These are phyloP conservation scores for Phytophthora chlamydospora DNA, from an alignment of 352 stramenopile species.

Conservation along the genomic window DNA sequence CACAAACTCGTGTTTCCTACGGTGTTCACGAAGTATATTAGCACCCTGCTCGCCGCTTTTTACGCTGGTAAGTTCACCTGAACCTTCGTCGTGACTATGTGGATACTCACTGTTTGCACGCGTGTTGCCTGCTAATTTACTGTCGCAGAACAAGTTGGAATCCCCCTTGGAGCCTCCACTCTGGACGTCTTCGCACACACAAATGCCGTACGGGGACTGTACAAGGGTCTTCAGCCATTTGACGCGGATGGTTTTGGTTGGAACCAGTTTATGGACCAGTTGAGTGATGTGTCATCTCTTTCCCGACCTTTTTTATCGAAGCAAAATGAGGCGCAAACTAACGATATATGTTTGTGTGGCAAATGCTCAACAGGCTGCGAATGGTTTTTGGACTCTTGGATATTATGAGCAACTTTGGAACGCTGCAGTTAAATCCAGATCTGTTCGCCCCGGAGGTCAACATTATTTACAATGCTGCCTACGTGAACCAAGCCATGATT, in stretches of 20 bases:
- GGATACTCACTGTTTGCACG: not conserved
- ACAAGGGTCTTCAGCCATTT: slow-evolving; percentile 75
- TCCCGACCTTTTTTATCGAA: not conserved
- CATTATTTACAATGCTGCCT: slow-evolving; percentile 75
- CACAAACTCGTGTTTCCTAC: slow-evolving; percentile 72
- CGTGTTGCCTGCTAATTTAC: not conserved
- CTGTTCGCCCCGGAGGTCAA: slow-evolving; percentile 75
- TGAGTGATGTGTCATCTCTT: slow-evolving; percentile 24
- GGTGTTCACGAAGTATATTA: slow-evolving; percentile 81
- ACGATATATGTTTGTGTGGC: slow-evolving; percentile 4
- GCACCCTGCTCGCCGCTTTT: slow-evolving; percentile 69
- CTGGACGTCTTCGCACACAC: slow-evolving; percentile 81
- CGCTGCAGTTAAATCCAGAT: slow-evolving; percentile 68
- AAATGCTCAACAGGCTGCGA: slow-evolving; percentile 54
- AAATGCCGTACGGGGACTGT: slow-evolving; percentile 63
- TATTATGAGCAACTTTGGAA: slow-evolving; percentile 80
- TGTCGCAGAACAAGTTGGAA: slow-evolving; percentile 67
- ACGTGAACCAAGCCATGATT: slow-evolving; percentile 81
- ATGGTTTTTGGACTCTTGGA: slow-evolving; percentile 85
- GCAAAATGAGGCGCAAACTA: not conserved
- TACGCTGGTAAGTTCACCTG: slow-evolving; percentile 61
- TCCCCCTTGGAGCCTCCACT: slow-evolving; percentile 68
- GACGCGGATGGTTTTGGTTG: slow-evolving; percentile 68
- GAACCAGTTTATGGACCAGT: slow-evolving; percentile 78
- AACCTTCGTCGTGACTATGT: not conserved